Percentiles rank a stretch among this genome's conserved stretches.
phyloP scores from a whole-genome alignment of 2,329 filamentous ascomycete species.

The Fusarium citri region DNA sequence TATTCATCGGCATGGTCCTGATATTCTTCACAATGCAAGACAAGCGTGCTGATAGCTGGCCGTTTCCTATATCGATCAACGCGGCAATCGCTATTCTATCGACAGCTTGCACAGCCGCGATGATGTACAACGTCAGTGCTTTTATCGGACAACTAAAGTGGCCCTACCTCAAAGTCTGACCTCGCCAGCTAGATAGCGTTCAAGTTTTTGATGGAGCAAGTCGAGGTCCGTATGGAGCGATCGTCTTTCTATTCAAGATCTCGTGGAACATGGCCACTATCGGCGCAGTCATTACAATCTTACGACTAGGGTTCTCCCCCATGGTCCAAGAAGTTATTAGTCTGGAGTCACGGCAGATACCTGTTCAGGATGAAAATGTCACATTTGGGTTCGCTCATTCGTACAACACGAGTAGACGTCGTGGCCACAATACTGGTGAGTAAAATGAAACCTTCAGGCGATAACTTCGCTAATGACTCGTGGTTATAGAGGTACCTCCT shows the following conservation, averaged over 20 bases:
- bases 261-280: not conserved
- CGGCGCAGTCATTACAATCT: fast-evolving
- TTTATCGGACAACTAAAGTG: not conserved
- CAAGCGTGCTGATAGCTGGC: fast-evolving
- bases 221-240: not conserved
- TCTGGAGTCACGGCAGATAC: not conserved
- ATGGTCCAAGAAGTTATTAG: not conserved
- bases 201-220: not conserved
- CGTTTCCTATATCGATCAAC: not conserved
- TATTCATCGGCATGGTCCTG: not conserved
- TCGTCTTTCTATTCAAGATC: fast-evolving
- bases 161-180: not conserved
- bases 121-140: not conserved
- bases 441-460: fast-evolving
- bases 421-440: too few relatives aligned
- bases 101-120: not conserved
- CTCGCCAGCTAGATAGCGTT: not conserved
- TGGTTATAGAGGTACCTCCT: too few relatives aligned
- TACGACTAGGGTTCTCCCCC: fast-evolving
- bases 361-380: too few relatives aligned
- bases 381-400: too few relatives aligned
- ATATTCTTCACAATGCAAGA: not conserved
- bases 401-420: too few relatives aligned
- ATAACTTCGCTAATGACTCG: too few relatives aligned
- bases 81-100: fast-evolving